Evolutionary conservation across 2,329 filamentous ascomycete genomes (phyloP), one percentile per base, ranked within the genome.

Genomic region (Paraconiothyrium sp.): DNA sequence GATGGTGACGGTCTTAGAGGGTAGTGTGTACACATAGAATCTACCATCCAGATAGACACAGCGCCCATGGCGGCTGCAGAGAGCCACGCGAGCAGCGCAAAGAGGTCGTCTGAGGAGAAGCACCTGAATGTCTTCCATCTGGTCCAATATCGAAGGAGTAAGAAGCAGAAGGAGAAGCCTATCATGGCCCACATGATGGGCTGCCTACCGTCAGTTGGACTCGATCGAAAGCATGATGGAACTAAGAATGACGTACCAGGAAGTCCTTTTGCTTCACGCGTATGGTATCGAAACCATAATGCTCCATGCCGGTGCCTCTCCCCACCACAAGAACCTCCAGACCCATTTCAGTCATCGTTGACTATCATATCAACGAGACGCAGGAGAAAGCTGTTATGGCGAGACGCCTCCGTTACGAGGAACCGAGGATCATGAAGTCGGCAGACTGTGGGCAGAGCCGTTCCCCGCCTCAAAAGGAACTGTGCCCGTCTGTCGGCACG

Each of bases 21-120:
- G 32, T 20, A 32, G 8, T 13, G 20, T n/a, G 14, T 11, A 51
- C 48, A 59, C 49, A 50, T 54, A 14, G 37, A 16, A 27, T 54
- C 20, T 1, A 24, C 20, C 27, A 47, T 46, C 32, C 30, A 59
- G 24, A 37, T 35, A 6, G 57, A 48, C 9, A 59, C 9, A 16
- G 37, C 50, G 14, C 57, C 57, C 9, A 49, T 47, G 24, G 20
- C 30, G 14, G 32, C 20, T 2, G 49, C 34, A 13, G 24, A 44
- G 11, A 59, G 57, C 57, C 49, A 54, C 14, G 57, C 49, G 8
- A 59, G 22, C 4, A 49, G 10, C 20, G 32, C 50, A 13, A 59
- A n/a, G 7, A 24, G 1, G n/a, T 59, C 57, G n/a, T 59, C 57
- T 22, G 39, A 54, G 20, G 49, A 54, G 43, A 59, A 43, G n/a